These are phyloP conservation scores for Prunus kanzakura DNA, from an alignment of 306 rosid species.

Conservation along the genomic window DNA sequence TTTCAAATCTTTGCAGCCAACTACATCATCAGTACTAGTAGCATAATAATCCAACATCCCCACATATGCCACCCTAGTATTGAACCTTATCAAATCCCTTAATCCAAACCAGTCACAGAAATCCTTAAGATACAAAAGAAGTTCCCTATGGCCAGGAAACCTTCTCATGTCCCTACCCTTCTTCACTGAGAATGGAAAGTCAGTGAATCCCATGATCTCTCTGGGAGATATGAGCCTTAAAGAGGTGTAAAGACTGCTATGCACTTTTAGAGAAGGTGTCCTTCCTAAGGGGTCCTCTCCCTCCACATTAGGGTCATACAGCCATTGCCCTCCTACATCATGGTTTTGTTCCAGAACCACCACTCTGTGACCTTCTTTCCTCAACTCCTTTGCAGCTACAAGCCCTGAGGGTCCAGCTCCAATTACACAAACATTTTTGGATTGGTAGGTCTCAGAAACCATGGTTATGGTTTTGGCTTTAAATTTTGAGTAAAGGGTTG, in stretches of 20 bases:
- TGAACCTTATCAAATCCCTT: conserved; percentile 70
- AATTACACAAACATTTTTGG: conserved; percentile 71
- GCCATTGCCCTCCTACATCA: conserved; percentile 96
- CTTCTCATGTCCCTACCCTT: conserved; percentile 85
- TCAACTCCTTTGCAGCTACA: conserved; percentile 79
- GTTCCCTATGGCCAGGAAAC: conserved; percentile 78
- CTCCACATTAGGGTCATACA: conserved; percentile 63
- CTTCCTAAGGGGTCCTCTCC: conserved; percentile 68
- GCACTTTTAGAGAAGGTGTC: conserved; percentile 38
- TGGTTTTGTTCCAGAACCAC: conserved; percentile 73
- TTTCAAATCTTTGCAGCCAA: conserved; percentile 46
- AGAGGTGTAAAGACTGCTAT: conserved; percentile 70
- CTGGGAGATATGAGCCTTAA: conserved; percentile 71
- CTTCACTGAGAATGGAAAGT: conserved; percentile 68
- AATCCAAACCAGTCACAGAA: conserved; percentile 69
- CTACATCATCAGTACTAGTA: conserved; percentile 5
- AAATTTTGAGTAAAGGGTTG: too few species aligned
- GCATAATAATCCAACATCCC: conserved; percentile 51
- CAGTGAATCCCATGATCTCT: conserved; percentile 86
- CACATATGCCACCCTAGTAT: conserved; percentile 70
- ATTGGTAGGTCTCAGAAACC: conserved; percentile 51
- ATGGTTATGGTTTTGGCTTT: conserved; percentile 18
- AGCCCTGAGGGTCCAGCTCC: conserved; percentile 93
- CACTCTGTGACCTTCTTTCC: conserved; percentile 73
- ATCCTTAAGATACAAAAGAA: conserved; percentile 61